A percentile compares a stretch with the other conserved stretches of the same genome.
These are phyloP conservation scores for Sporisorium reilianum DNA, from an alignment of 1,284 basidiomycete genomes.

Conservation along the genomic window DNA sequence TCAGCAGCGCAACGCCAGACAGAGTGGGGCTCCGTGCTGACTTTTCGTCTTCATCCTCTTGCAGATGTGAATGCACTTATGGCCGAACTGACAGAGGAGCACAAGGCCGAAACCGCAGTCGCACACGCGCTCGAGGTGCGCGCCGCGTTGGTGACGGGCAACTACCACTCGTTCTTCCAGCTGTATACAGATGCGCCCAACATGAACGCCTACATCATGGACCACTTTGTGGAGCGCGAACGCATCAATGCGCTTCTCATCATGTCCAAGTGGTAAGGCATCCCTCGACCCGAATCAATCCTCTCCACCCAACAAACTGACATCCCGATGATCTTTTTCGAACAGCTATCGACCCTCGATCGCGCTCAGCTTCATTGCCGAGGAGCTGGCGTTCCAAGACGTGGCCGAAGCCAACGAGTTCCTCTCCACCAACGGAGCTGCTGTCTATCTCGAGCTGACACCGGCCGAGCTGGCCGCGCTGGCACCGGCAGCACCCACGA, in stretches of 20 bases:
- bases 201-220: slow-evolving; percentile 99
- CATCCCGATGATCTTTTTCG: not conserved
- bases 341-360: slow-evolving; percentile 70
- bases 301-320: too few species aligned
- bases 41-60: not conserved
- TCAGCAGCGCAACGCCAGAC: slow-evolving; percentile 15
- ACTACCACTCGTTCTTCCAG: slow-evolving; percentile 91
- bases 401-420: slow-evolving; percentile 78
- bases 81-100: slow-evolving; percentile 90
- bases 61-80: slow-evolving; percentile 93
- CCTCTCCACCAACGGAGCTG: slow-evolving; percentile 78
- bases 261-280: slow-evolving; percentile 74
- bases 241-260: slow-evolving; percentile 85
- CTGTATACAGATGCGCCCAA: slow-evolving; percentile 88
- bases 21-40: slow-evolving; percentile 1
- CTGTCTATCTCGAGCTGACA: slow-evolving; percentile 74
- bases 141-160: slow-evolving; percentile 87
- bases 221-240: slow-evolving; percentile 95
- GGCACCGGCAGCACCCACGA: slow-evolving; percentile 1
- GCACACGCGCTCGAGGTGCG: slow-evolving; percentile 90
- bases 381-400: slow-evolving; percentile 85
- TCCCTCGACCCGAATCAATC: too few species aligned
- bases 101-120: slow-evolving; percentile 84
- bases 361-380: slow-evolving; percentile 80
- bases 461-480: slow-evolving; percentile 48